Evolutionary conservation across 345 rosid species (phyloP), one percentile per base, ranked within the genome.

Genomic region (Litchi chinensis): DNA sequence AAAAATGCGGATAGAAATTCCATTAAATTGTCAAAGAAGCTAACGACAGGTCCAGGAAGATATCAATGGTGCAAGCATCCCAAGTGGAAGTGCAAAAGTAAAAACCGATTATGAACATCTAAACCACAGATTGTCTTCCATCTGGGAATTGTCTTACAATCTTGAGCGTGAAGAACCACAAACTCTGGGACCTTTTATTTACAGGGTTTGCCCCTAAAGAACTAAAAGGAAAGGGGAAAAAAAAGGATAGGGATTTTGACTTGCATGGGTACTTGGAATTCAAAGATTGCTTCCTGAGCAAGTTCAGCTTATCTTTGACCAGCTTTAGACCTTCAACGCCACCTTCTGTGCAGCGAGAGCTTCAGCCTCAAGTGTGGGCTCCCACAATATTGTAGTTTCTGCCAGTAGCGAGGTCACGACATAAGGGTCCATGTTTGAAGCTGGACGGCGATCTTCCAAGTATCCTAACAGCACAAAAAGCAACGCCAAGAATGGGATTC

Each of bases 391-490:
- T 65, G 99, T 92, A 21, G 91, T 90, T 83, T 92, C 94, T 3
- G 97, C 97, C 70, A 93, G 82, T 44, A 93, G 82, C 21, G 86
- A 60, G 62, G 93, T 95, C 88, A 93, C 96, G 11, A 87, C 79
- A 70, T 91, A 93, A 4, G 98, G 97, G 81, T 93, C 98, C 97
- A 92, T 95, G 92, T 91, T 95, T 37, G 99, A 93, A 64, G 98
- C 93, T 50, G 99, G 98, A 52, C 97, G 96, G 68, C 97, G 54
- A 70, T 93, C 98, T 83, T 96, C 93, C 88, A 93, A 85, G 88
- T 93, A 96, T 76, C 98, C 99, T 93, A 60, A 71, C 28, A 70
- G 54, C 71, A 77, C 10, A 64, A 44, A 65, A 19, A 9, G 28
- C 62, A 44, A 26, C 75, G 43, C 15, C n/a, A 28, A 75, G 72